Conservation (phyloP, 1,139 yeast species). For the Eremothecium sinecaudum region DNA sequence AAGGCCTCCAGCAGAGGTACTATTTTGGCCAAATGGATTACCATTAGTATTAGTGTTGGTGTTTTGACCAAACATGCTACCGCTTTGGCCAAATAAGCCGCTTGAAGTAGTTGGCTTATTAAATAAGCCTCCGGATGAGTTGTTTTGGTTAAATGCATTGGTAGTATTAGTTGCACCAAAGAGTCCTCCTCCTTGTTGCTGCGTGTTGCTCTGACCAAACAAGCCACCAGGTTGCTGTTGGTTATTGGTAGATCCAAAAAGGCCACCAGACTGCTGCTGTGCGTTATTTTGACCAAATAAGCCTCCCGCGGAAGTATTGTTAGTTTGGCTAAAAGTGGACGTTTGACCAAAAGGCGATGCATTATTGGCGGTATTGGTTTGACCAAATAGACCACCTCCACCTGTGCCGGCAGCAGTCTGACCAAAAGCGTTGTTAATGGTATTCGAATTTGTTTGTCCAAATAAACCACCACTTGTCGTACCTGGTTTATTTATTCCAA, state of each 20-base stretch:
- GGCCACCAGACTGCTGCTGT: slow-evolving; percentile 19
- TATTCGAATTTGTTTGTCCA: slow-evolving; percentile 13
- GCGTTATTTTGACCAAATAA: slow-evolving; percentile 32
- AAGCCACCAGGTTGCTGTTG: slow-evolving; percentile 34
- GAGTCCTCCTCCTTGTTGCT: slow-evolving; percentile 14
- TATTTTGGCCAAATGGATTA: slow-evolving; percentile 19
- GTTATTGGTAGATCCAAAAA: slow-evolving; percentile 25
- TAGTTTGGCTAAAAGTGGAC: slow-evolving; percentile 13
- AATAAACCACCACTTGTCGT: slow-evolving; percentile 13
- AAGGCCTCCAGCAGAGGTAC: slow-evolving; percentile 13
- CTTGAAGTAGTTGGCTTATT: slow-evolving; percentile 20
- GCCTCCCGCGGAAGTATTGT: slow-evolving; percentile 28
- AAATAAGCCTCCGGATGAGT: slow-evolving; percentile 26
- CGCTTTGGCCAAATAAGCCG: slow-evolving; percentile 14
- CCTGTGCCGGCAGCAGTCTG: slow-evolving; percentile 10
- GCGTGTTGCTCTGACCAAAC: slow-evolving; percentile 32
- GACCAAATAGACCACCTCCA: slow-evolving; percentile 25
- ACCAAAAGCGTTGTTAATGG: slow-evolving; percentile 9
- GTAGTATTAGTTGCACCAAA: slow-evolving; percentile 23
- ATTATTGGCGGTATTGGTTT: slow-evolving; percentile 11
- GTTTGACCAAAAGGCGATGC: slow-evolving; percentile 22
- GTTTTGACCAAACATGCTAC: slow-evolving; percentile 30
- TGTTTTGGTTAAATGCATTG: slow-evolving; percentile 21
- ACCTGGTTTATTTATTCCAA: slow-evolving; percentile 24
- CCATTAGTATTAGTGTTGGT: slow-evolving; percentile 8